phyloP scores from a whole-genome alignment of 2,329 filamentous ascomycete genomes.

The Akanthomyces dipterigenus region DNA sequence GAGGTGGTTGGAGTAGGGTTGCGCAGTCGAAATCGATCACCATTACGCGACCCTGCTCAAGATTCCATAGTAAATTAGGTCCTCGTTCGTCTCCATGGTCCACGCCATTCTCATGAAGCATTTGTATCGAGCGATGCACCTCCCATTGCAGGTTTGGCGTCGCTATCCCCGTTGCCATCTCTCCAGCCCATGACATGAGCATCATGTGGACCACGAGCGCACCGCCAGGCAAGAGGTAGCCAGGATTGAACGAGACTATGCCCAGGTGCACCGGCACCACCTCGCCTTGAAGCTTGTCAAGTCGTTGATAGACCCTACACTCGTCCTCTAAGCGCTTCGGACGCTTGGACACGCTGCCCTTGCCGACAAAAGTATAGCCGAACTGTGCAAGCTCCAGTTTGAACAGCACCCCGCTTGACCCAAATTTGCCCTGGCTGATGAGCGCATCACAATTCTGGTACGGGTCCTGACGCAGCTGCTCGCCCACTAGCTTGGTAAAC shows the following conservation, averaged over 20 bases:
- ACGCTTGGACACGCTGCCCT: background rate
- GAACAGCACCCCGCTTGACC: too few relatives aligned
- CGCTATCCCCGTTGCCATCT: background rate
- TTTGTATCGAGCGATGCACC: constrained; percentile 13
- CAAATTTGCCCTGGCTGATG: too few relatives aligned
- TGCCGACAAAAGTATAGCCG: too few relatives aligned
- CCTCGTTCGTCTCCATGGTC: constrained; percentile 16
- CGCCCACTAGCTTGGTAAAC: too few relatives aligned
- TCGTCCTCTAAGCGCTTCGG: constrained; percentile 15
- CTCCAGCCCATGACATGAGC: constrained; percentile 21
- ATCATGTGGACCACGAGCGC: too few relatives aligned
- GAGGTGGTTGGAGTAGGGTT: background rate
- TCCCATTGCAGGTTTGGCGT: background rate
- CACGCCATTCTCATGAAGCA: constrained; percentile 15
- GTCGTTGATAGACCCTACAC: constrained; percentile 14
- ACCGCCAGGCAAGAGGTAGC: constrained; percentile 17
- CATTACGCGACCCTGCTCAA: constrained; percentile 18
- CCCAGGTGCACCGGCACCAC: constrained; percentile 18
- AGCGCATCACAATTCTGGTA: too few relatives aligned
- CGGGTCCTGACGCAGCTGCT: too few relatives aligned
- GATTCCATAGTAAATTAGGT: constrained; percentile 18
- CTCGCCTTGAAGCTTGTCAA: constrained; percentile 18
- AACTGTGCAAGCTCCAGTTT: too few relatives aligned
- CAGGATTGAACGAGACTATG: constrained; percentile 6
- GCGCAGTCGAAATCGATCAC: too few relatives aligned